Base-by-base conservation (phyloP, 1,139 yeast genomes). In the Candida mesenterica region DNA sequence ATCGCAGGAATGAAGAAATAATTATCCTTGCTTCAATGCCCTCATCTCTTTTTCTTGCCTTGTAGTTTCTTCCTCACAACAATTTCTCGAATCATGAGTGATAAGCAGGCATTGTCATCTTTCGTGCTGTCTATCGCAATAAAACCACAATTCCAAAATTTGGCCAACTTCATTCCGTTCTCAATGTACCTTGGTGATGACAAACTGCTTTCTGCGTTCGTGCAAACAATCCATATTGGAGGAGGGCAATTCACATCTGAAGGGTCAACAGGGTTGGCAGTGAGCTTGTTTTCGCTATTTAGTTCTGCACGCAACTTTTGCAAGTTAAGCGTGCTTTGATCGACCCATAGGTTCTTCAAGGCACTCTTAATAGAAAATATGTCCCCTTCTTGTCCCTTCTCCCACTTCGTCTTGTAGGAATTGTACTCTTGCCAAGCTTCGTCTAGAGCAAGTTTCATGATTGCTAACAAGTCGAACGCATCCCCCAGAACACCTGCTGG, bases 391-490 rank as follows among this genome's bases (percentile, higher is more conserved):
- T 75, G 66, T 3, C 87, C 86, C 33, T 63, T 61, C 35, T 75
- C 72, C 82, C 87, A 78, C 25, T 67, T 65, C 18, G 55, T 59
- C 40, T 72, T 71, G 52, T 77, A 83, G 5, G 67, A 62, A 37
- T 72, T 59, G 49, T 72, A 84, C 50, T 82, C 88, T 30, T 64
- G 67, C 94, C 94, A 84, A 2, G 90, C 90, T 42, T 82, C 89
- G 16, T 71, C 68, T 25, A 84, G 66, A 0, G 85, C 75, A 4
- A 63, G 67, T 48, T 75, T 69, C 40, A 78, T 75, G 5, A 65
- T 62, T 24, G 68, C 64, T 15, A 81, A 53, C 7, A 77, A 50
- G 5, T 66, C 60, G 33, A 79, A 60, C 0, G 82, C 68, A 14
- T 70, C 65, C 5, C 35, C 41, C 27, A 53, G 56, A 30, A 50